Evolutionary conservation across 805 yeast species (phyloP).

Genomic region (Hanseniaspora nectarophila): DNA sequence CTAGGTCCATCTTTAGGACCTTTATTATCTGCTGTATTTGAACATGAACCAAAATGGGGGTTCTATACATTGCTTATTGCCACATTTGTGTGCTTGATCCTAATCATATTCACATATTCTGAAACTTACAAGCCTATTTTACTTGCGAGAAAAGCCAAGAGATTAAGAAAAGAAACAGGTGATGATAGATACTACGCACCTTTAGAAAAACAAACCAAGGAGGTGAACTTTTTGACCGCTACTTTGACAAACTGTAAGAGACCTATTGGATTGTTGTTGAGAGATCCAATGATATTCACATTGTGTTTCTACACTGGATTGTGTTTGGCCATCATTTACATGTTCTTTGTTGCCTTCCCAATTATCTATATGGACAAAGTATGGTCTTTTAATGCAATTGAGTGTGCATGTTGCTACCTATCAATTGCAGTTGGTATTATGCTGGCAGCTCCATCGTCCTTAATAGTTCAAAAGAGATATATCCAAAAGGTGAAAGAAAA

Average conservation of each 20-base stretch:
- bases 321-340: conserved; percentile 46
- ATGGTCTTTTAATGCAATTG: conserved; percentile 41
- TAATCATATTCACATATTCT: conserved; percentile 37
- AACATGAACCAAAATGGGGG: conserved; percentile 55
- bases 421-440: conserved; percentile 44
- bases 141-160: conserved; percentile 40
- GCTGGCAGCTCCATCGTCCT: conserved; percentile 36
- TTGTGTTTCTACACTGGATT: conserved; percentile 48
- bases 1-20: conserved; percentile 66
- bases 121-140: conserved; percentile 56
- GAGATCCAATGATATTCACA: conserved; percentile 45
- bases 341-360: conserved; percentile 57
- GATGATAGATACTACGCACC: conserved; percentile 38
- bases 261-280: conserved; percentile 38
- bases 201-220: conserved; percentile 31
- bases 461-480: conserved; percentile 33
- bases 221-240: conserved; percentile 34
- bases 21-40: conserved; percentile 43
- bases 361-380: conserved; percentile 40
- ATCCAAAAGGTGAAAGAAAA: conserved; percentile 35
- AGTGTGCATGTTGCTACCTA: conserved; percentile 53
- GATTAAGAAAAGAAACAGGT: conserved; percentile 41
- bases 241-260: conserved; percentile 38
- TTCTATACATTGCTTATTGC: conserved; percentile 53
- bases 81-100: conserved; percentile 42